Evolutionary conservation across 768 basidiomycete species (phyloP), one percentile per base, ranked within the genome.

Genomic region (Candolleomyces efflorescens): DNA sequence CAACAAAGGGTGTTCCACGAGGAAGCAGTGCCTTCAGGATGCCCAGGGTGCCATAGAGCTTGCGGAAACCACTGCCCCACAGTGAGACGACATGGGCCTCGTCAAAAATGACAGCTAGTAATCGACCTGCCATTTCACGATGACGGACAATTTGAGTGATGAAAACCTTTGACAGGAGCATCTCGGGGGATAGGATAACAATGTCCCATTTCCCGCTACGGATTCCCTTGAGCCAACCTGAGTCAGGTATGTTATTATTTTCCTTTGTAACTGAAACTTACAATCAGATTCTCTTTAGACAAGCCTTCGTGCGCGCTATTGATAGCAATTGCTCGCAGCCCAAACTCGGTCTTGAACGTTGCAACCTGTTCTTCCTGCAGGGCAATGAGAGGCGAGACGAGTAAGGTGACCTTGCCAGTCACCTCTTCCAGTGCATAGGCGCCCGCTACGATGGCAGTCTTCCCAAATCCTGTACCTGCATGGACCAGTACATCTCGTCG

Each of bases 381-480:
- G 0, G 72, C 69, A 1, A 77, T 62, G 1, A 78, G 58, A 2
- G 76, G 77, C 6, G 73, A 75, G 0, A 78, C 66, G 63, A 77
- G 64, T 2, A 78, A 59, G 0, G 74, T 74, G 0, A 74, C 65
- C 55, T 66, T 69, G 3, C 68, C 69, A 37, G 67, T 60, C 22
- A 60, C 65, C 5, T 17, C 53, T 3, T 61, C 60, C 24, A 65
- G 69, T 0, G 68, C 53, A 57, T 77, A 70, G 4, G 75, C 76
- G 0, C 71, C 77, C 13, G 76, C 75, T 2, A 70, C 75, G 23
- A 78, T 63, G 0, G 65, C 64, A 0, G 76, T 77, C 60, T 77
- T 77, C 0, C 76, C 76, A 0, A 64, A 55, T 0, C 75, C 76
- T 0, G 71, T 73, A 0, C 69, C 69, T 0, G 75, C 75, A 63